Evolutionary conservation across 495 filamentous ascomycete species (phyloP).

Genomic region (Patellaria atrata): DNA sequence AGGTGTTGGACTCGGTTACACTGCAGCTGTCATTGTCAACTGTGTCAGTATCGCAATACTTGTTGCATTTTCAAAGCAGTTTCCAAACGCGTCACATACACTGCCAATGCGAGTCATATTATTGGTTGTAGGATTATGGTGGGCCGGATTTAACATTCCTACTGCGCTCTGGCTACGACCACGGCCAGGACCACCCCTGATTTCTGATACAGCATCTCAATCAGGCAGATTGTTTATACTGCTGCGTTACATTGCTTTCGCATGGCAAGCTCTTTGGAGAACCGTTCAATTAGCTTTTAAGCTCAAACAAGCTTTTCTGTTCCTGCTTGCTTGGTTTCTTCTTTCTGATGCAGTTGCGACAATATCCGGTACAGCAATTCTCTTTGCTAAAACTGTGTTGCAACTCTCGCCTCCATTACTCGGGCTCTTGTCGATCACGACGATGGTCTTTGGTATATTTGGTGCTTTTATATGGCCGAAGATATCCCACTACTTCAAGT

Average conservation of each 20-base stretch:
- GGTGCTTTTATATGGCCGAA: constrained; percentile 22
- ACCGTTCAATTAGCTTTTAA: constrained; percentile 61
- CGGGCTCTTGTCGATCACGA: constrained; percentile 21
- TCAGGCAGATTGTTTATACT: too few species aligned
- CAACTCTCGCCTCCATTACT: constrained; percentile 41
- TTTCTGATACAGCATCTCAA: neutral
- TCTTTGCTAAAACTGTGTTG: constrained; percentile 83
- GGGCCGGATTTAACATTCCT: constrained; percentile 77
- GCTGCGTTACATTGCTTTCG: constrained; percentile 49
- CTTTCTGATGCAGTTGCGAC: constrained; percentile 87
- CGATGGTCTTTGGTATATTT: constrained; percentile 20
- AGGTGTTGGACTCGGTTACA: constrained; percentile 84
- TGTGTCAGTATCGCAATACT: constrained; percentile 54
- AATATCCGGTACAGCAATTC: constrained; percentile 80
- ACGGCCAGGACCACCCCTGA: constrained; percentile 67
- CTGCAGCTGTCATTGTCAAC: constrained; percentile 67
- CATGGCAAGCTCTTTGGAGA: constrained; percentile 71
- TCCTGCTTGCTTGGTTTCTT: constrained; percentile 79
- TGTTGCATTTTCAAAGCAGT: constrained; percentile 15
- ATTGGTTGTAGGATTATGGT: constrained; percentile 72
- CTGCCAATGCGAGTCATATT: constrained; percentile 47
- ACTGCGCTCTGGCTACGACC: constrained; percentile 75
- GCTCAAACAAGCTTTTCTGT: constrained; percentile 71
- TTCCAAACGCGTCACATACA: constrained; percentile 10
- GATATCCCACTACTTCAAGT: constrained; percentile 8